Evolutionary conservation across 805 yeast species (phyloP).

Genomic region (Suhomyces sp.): DNA sequence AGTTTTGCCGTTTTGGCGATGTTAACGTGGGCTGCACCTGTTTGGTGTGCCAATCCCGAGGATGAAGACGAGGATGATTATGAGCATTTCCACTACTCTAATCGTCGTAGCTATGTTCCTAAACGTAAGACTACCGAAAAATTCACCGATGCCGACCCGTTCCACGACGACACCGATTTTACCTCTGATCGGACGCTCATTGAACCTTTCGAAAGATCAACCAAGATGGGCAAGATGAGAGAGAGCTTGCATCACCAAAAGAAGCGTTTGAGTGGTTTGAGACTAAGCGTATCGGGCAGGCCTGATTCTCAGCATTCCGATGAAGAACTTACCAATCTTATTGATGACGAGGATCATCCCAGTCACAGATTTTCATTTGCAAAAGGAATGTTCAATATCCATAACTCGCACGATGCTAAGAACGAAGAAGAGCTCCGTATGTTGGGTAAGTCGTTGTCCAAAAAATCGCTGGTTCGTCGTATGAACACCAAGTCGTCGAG

Average conservation of each 20-base stretch:
- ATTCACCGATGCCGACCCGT: background rate
- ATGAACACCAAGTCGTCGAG: slow-evolving; percentile 4
- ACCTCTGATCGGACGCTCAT: background rate
- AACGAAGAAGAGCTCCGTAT: slow-evolving; percentile 31
- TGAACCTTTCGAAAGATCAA: slow-evolving; percentile 3
- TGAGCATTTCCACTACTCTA: slow-evolving; percentile 10
- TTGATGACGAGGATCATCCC: background rate
- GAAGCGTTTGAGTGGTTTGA: slow-evolving; percentile 1
- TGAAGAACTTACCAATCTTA: background rate
- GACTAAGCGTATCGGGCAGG: background rate
- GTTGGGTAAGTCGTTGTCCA: slow-evolving; percentile 36
- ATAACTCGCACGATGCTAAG: slow-evolving; percentile 10
- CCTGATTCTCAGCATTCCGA: background rate
- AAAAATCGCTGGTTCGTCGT: slow-evolving; percentile 30
- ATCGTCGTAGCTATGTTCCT: background rate
- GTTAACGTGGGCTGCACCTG: slow-evolving; percentile 36
- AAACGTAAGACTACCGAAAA: background rate
- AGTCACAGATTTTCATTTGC: slow-evolving; percentile 1
- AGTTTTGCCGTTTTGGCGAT: slow-evolving; percentile 20
- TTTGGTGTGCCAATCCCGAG: slow-evolving; percentile 53
- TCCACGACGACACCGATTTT: background rate
- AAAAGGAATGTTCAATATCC: slow-evolving; percentile 4
- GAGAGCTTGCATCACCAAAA: background rate
- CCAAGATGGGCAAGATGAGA: background rate
- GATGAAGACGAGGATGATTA: slow-evolving; percentile 21